phyloP scores from a whole-genome alignment of 2,329 filamentous ascomycete genomes.

The Didymella pomorum region DNA sequence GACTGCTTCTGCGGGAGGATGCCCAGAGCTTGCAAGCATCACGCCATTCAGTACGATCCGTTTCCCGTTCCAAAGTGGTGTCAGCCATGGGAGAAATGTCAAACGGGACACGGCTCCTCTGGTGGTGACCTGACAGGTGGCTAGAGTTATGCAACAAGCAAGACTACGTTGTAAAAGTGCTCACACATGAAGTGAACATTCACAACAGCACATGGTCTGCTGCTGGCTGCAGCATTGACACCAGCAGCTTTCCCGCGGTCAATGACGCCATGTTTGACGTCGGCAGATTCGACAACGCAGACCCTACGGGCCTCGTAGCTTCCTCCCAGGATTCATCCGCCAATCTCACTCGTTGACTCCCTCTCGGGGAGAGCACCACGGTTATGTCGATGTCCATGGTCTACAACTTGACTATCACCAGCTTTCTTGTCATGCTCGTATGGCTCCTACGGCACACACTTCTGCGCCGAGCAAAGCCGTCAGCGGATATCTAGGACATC shows the following conservation, averaged over 20 bases:
- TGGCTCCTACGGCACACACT: not conserved
- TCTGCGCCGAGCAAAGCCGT: not conserved
- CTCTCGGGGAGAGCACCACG: not conserved
- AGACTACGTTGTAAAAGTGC: not conserved
- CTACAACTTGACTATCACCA: not conserved
- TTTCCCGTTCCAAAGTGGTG: not conserved
- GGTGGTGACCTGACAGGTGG: not conserved
- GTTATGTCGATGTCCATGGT: not conserved
- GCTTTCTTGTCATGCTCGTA: not conserved
- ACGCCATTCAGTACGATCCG: not conserved
- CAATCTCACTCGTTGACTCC: not conserved
- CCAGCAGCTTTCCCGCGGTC: not conserved
- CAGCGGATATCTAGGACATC: not conserved
- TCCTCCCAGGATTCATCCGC: not conserved
- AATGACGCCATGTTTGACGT: not conserved
- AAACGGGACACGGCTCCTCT: not conserved
- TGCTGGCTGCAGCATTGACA: not conserved
- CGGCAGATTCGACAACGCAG: not conserved
- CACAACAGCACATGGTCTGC: not conserved
- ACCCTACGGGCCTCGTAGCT: not conserved
- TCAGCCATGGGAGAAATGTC: not conserved
- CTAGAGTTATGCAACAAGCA: not conserved
- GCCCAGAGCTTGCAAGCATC: not conserved
- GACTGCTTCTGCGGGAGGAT: not conserved
- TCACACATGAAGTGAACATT: not conserved